phyloP scores from a whole-genome alignment of 192 early-diverging fungal species.

The Entomortierella chlamydospora region DNA sequence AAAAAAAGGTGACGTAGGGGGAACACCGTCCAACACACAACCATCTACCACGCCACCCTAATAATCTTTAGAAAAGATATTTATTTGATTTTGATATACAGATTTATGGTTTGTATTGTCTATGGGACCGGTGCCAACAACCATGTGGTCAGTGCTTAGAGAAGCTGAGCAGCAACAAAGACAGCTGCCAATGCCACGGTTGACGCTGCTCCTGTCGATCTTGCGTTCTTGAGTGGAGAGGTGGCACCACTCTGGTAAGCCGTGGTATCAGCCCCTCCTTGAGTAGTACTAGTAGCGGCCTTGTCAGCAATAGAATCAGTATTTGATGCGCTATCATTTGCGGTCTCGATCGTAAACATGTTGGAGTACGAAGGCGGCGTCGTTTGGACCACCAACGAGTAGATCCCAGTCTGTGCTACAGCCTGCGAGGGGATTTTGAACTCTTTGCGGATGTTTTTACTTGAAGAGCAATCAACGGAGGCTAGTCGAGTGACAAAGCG shows the following conservation, averaged over 20 bases:
- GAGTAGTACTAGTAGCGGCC: background rate
- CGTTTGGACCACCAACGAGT: conserved; percentile 39
- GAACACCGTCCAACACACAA: too few species aligned
- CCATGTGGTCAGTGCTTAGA: too few species aligned
- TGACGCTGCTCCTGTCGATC: conserved; percentile 3
- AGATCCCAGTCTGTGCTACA: conserved; percentile 12
- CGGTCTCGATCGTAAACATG: conserved; percentile 30
- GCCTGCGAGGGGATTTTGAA: conserved; percentile 23
- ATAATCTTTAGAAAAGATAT: too few species aligned
- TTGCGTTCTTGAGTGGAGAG: conserved; percentile 7
- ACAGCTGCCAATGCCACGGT: conserved; percentile 20
- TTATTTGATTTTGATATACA: too few species aligned
- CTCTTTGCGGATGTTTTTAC: conserved; percentile 32
- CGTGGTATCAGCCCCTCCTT: background rate
- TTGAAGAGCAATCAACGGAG: conserved; percentile 40
- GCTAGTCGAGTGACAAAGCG: conserved; percentile 40
- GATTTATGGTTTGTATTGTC: too few species aligned
- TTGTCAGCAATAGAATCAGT: background rate
- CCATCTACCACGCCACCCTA: too few species aligned
- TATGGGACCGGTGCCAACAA: too few species aligned
- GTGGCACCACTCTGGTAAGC: background rate
- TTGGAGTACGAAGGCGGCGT: conserved; percentile 30
- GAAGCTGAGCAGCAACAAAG: conserved; percentile 46
- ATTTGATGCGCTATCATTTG: background rate
- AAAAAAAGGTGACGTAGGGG: too few species aligned